Evolutionary conservation across 768 basidiomycete genomes (phyloP).

Genomic region (Udeniomyces megalosporus): DNA sequence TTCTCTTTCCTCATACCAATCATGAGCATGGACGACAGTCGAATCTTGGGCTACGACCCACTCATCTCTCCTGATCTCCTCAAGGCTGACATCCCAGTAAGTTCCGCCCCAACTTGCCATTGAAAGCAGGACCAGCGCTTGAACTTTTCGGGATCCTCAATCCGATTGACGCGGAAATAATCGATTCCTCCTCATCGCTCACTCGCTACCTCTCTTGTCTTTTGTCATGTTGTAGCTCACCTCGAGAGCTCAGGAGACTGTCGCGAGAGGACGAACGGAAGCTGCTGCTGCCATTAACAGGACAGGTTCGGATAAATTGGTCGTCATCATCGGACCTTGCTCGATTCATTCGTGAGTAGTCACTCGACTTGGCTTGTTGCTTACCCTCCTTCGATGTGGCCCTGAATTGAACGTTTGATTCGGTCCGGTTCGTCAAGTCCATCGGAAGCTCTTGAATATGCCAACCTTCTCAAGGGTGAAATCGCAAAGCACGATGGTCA

Average conservation of each 20-base stretch:
- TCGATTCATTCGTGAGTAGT: slow-evolving; percentile 48
- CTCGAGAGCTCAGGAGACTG: slow-evolving; percentile 48
- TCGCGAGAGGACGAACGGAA: slow-evolving; percentile 60
- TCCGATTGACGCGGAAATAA: no score
- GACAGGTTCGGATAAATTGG: slow-evolving; percentile 55
- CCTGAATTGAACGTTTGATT: no score
- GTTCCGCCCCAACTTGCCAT: not conserved
- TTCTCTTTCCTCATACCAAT: not conserved
- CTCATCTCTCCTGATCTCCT: slow-evolving; percentile 83
- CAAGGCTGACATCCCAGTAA: slow-evolving; percentile 62
- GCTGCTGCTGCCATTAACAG: slow-evolving; percentile 68
- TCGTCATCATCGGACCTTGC: slow-evolving; percentile 91
- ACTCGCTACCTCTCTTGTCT: not conserved
- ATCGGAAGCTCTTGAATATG: slow-evolving; percentile 49
- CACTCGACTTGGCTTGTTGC: not conserved
- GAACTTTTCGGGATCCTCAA: no score
- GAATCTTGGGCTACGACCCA: slow-evolving; percentile 54
- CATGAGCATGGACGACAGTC: slow-evolving; percentile 10
- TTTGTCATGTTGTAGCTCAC: slow-evolving; percentile 22
- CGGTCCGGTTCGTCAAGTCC: slow-evolving; percentile 34
- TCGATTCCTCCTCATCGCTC: not conserved
- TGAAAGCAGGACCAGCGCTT: no score
- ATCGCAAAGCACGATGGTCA: slow-evolving; percentile 36
- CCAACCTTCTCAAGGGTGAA: slow-evolving; percentile 44
- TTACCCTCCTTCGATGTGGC: no score